Evolutionary conservation across 78 protist species (phyloP).

Genomic region (Reticulomyxa filosa): DNA sequence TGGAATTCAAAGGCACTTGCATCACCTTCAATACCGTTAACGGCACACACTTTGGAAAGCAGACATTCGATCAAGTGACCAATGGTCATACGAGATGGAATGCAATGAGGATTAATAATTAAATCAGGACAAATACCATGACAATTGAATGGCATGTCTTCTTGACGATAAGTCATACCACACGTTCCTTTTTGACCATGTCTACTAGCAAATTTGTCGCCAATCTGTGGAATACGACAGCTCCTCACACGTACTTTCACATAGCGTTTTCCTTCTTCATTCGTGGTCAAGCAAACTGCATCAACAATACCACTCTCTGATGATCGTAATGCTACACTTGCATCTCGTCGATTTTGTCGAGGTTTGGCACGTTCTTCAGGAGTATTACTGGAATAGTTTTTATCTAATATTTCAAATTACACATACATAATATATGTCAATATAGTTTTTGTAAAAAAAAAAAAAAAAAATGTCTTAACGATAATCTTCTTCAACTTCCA

Average conservation of each 20-base stretch:
- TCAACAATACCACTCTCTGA: conserved; percentile 78
- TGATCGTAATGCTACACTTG: conserved; percentile 29
- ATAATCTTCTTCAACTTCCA: conserved; percentile 26
- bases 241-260: conserved; percentile 74
- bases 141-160: conserved; percentile 91
- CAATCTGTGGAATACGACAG: conserved; percentile 83
- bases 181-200: conserved; percentile 99
- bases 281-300: conserved; percentile 27
- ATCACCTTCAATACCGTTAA: conserved; percentile 51
- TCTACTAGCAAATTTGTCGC: conserved; percentile 97
- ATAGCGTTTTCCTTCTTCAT: conserved; percentile 55
- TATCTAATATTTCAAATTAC: too few species aligned
- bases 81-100: conserved; percentile 99
- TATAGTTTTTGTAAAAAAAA: too few species aligned
- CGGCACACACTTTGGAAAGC: conserved; percentile 50
- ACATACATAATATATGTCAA: too few species aligned
- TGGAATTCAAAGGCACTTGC: conserved; percentile 99
- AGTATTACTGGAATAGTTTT: too few species aligned
- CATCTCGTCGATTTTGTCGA: conserved; percentile 39
- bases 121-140: conserved; percentile 94
- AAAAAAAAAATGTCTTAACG: too few species aligned
- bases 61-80: conserved; percentile 96
- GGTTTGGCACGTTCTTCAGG: too few species aligned
- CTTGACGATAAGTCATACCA: conserved; percentile 84
- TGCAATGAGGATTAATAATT: conserved; percentile 98